Base-by-base conservation (phyloP, 345 rosid genomes). In the Mercurialis annua region DNA sequence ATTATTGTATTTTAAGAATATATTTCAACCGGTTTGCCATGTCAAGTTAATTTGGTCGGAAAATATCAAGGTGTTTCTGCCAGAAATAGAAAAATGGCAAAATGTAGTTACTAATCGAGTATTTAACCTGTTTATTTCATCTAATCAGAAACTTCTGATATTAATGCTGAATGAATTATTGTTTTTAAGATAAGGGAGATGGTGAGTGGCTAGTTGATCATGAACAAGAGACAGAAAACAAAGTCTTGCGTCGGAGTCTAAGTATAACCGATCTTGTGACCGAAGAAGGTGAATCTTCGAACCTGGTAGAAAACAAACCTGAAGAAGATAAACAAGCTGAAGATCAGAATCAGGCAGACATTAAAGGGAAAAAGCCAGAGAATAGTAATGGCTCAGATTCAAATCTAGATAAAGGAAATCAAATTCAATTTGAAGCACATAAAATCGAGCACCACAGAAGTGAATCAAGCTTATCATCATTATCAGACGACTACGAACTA, bases 121-220 rank as follows among this genome's bases (percentile, higher is more conserved):
- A n/a, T n/a, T n/a, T n/a, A n/a, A n/a, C n/a, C n/a, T n/a, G n/a
- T 6, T 8, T 63, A 66, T 2, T 42, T 62, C 16, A 30, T 5
- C 16, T 40, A 20, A 23, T 30, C 23, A 4, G 52, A 27, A 24
- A 46, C 24, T 36, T 65, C 57, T 24, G 57, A 50, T 15, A 31
- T 14, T 68, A n/a, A 29, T 24, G 33, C 29, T 34, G 18, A 56
- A 54, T 61, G 24, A 16, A 20, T 6, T 42, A 61, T 57, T 60
- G 21, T 36, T 57, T 70, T 70, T 62, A 77, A 82, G 92, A 62
- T 55, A 59, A 81, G 68, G 80, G 78, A 75, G 62, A 69, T 69
- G 77, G 67, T 29, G 81, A 66, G 57, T 71, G 34, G 66, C 44
- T 78, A 27, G 77, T 72, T 23, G 85, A 75, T 51, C 62, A 60